Percentiles rank a stretch among this genome's conserved stretches.
Conservation (phyloP, 116 monocot species). For the Papilionanthe hybrid region DNA sequence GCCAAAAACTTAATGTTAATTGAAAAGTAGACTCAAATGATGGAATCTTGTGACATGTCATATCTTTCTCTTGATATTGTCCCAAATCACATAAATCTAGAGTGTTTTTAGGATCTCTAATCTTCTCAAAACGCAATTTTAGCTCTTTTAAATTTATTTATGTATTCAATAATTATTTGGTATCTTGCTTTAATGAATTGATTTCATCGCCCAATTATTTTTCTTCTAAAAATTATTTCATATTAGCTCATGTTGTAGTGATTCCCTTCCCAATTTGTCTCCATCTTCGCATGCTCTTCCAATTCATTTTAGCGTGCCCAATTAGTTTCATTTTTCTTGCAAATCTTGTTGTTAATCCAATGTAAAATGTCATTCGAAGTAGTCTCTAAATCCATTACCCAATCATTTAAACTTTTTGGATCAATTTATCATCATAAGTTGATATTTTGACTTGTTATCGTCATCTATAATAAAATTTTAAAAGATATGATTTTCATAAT, state of each 20-base stretch:
- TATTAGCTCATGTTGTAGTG: not conserved
- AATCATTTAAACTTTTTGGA: not conserved
- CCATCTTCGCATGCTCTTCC: not conserved
- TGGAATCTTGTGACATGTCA: too few relatives aligned
- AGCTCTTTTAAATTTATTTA: too few relatives aligned
- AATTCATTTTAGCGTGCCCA: not conserved
- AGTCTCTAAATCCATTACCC: not conserved
- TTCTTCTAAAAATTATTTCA: not conserved
- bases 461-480: not conserved
- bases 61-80: too few relatives aligned
- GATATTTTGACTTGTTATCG: not conserved
- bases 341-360: not conserved
- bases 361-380: not conserved
- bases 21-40: too few relatives aligned
- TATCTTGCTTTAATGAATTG: not conserved
- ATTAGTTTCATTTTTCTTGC: not conserved
- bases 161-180: too few relatives aligned
- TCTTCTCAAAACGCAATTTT: too few relatives aligned
- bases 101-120: too few relatives aligned
- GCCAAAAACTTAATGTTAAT: too few relatives aligned
- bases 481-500: not conserved
- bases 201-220: not conserved
- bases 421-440: too few relatives aligned
- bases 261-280: not conserved
- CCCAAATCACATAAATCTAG: too few relatives aligned